phyloP scores from a whole-genome alignment of 345 rosid genomes.

The Brassica cretica region DNA sequence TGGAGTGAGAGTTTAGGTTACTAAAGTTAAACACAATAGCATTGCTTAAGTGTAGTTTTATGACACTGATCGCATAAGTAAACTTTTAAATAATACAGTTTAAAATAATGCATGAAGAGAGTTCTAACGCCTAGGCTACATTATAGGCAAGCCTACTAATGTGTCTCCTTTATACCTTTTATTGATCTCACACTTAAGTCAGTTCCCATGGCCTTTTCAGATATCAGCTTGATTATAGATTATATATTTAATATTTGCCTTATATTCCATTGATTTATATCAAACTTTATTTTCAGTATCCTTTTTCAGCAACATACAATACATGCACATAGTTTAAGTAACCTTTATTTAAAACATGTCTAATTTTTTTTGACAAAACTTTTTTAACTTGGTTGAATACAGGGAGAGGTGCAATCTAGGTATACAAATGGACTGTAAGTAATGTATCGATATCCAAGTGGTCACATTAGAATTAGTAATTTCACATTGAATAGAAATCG shows the following conservation, averaged over 20 bases:
- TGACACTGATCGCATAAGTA: not conserved
- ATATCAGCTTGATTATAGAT: slow-evolving; percentile 1
- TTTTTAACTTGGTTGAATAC: too few species aligned
- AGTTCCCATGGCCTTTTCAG: slow-evolving; percentile 38
- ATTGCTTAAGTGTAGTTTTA: not conserved
- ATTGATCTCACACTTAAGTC: slow-evolving; percentile 35
- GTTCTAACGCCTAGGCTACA: slow-evolving; percentile 29
- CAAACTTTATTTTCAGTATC: not conserved
- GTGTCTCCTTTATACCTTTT: slow-evolving; percentile 23
- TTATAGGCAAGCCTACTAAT: slow-evolving; percentile 29
- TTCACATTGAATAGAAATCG: too few species aligned
- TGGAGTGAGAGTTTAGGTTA: not conserved
- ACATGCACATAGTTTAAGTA: not conserved
- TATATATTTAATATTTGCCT: slow-evolving; percentile 1
- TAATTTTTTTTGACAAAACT: not conserved
- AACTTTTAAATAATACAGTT: too few species aligned
- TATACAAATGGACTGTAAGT: too few species aligned
- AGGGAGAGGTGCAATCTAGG: too few species aligned
- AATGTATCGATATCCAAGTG: too few species aligned
- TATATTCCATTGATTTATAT: slow-evolving; percentile 1
- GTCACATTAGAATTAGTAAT: too few species aligned
- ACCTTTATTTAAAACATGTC: not conserved
- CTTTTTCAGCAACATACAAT: not conserved
- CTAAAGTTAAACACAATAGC: not conserved
- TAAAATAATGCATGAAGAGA: not conserved